Evolutionary conservation across 164 flowering plant genomes (phyloP), one percentile per base, ranked within the genome.

Genomic region (Houttuynia cordata): DNA sequence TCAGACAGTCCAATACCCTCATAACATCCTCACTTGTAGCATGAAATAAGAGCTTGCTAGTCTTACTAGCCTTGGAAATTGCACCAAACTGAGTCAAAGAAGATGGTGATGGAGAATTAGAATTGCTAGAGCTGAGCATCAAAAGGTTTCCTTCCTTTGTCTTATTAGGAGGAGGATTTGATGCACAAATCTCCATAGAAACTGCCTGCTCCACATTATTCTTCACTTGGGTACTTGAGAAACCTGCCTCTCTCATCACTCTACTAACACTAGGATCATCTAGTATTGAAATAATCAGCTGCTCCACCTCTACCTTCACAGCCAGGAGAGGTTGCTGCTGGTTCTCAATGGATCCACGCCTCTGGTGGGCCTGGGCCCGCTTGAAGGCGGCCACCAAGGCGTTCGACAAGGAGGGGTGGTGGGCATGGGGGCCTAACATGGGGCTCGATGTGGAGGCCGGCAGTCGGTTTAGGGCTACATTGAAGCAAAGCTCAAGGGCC

Each of bases 231-330:
- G 95, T 79, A 64, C 99, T 93, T 1, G 95, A 83, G 65, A 93
- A 93, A 47, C 97, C 96, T 24, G 99, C 99, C 67, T 93, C 99
- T 67, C 83, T 82, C 99, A 93, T 93, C 61, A 90, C 99, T 69
- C 99, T 72, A 65, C 99, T 93, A 14, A 93, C 98, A 66, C 98
- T 92, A 7, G 98, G 98, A 72, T 92, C 98, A 67, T 92, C 98
- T 18, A 92, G 70, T 56, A 93, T 90, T 12, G 99, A 93, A 14
- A 93, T 75, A 1, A 90, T 80, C 7, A 93, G 88, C 64, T 93
- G 99, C 59, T 88, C 95, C 5, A 87, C 62, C 83, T 93, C 99
- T 12, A 93, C 85, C 65, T 93, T 93, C 18, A 85, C 87, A 17
- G 95, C 91, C 18, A 90, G 62, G 18, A 90, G 76, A 0, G 97